phyloP scores from a whole-genome alignment of 2,329 filamentous ascomycete genomes.

The Pseudofabraea citricarpa region DNA sequence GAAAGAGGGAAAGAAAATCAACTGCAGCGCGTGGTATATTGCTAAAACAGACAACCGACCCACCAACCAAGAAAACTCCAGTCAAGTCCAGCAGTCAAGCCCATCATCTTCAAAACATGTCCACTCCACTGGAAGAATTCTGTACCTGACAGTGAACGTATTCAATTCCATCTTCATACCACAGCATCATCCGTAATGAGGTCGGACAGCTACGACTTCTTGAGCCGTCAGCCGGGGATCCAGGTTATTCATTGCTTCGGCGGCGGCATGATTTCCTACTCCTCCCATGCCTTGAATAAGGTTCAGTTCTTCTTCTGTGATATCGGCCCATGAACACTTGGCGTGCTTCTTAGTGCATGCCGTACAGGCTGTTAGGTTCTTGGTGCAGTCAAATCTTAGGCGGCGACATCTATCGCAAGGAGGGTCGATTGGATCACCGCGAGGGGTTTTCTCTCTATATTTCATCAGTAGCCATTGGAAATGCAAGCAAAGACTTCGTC shows the following conservation, averaged over 20 bases:
- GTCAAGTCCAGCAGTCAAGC: too few relatives aligned
- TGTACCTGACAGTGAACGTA: too few relatives aligned
- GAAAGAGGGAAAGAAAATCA: too few relatives aligned
- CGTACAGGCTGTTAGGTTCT: conserved; percentile 80
- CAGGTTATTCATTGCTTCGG: neutral
- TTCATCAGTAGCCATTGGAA: neutral
- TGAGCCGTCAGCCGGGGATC: neutral
- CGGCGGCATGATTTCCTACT: neutral
- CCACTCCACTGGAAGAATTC: too few relatives aligned
- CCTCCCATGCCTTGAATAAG: neutral
- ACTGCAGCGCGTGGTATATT: too few relatives aligned
- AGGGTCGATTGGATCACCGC: conserved; percentile 72
- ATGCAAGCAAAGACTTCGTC: neutral
- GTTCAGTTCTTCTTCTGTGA: conserved; percentile 65
- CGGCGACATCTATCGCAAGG: conserved; percentile 81
- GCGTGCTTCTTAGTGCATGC: conserved; percentile 89
- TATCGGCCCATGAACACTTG: conserved; percentile 79
- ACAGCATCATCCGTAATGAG: too few relatives aligned
- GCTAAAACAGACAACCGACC: too few relatives aligned
- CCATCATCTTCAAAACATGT: too few relatives aligned
- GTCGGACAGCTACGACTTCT: too few relatives aligned
- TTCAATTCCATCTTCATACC: too few relatives aligned
- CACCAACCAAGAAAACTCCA: too few relatives aligned
- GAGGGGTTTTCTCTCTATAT: conserved; percentile 61
- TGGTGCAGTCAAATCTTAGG: conserved; percentile 75